Conservation (phyloP, 768 basidiomycete genomes). For the Leccinum arenicola region DNA sequence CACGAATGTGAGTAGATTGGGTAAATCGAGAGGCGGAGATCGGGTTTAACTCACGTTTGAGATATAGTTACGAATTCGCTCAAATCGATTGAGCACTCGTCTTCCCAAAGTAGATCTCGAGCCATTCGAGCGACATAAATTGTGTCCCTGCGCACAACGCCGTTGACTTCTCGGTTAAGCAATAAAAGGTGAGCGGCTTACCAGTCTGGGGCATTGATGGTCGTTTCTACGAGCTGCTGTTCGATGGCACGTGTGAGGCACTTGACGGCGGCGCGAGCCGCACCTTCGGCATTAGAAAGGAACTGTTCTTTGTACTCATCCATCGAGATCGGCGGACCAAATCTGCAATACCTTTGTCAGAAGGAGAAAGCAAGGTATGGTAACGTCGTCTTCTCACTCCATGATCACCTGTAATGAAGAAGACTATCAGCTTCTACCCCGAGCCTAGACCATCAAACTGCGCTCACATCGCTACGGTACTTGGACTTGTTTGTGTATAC, state of each 20-base stretch:
- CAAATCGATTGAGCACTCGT: conserved; percentile 70
- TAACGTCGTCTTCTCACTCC: conserved; percentile 47
- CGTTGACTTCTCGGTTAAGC: conserved; percentile 16
- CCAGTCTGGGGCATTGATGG: conserved; percentile 95
- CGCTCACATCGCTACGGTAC: conserved; percentile 83
- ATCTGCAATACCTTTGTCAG: conserved; percentile 46
- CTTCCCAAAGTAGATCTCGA: conserved; percentile 88
- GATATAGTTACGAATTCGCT: conserved; percentile 81
- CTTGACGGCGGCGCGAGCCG: conserved; percentile 79
- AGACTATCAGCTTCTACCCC: conserved; percentile 13
- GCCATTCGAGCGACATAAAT: conserved; percentile 91
- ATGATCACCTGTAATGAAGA: conserved; percentile 55
- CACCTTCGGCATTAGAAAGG: conserved; percentile 62
- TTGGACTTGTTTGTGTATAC: conserved; percentile 96
- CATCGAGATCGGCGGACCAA: conserved; percentile 76
- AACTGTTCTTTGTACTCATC: conserved; percentile 77
- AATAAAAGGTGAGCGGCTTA: conserved; percentile 38
- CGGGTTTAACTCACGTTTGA: conserved; percentile 71
- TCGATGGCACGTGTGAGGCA: conserved; percentile 76
- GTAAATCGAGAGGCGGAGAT: conserved; percentile 16
- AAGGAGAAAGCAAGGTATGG: conserved; percentile 6
- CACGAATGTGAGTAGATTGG: conserved; percentile 24
- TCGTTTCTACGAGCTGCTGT: conserved; percentile 64
- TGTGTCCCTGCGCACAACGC: conserved; percentile 65
- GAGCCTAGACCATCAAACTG: conserved; percentile 25